Base-by-base conservation (phyloP, 148 eudicot genomes). In the Rhododendron simsii region DNA sequence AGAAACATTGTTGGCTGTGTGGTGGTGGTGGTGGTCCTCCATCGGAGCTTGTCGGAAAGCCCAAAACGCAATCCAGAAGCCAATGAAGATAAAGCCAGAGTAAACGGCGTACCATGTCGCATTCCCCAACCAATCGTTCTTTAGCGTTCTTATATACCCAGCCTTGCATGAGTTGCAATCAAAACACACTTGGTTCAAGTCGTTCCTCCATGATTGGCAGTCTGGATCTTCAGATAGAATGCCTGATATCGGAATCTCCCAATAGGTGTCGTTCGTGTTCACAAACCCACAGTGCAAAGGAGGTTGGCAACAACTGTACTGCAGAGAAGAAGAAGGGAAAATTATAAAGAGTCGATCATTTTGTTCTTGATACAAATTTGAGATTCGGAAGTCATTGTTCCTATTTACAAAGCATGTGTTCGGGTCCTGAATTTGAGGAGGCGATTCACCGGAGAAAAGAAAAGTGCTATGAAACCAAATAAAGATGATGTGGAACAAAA, bases 281-380 rank as follows among this genome's bases (percentile, higher is more conserved):
- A 35, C 50, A 63, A 82, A 82, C 23, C 84, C 84, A 63, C 84
- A 82, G 16, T 82, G 12, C 26, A 82, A 67, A 11, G 84, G 84
- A 82, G 84, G 84, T 28, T 82, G 84, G 35, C 84, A 82, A 63
- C 84, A 82, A 82, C 33, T 61, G 39, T 35, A 82, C 84, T 82
- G 74, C 74, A 61, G 7, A 45, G 55, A 12, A 45, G 20, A n/a
- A 45, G 11, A 9, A 9, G 14, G 1, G 4, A 11, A 41, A 18
- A 55, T 15, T 4, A 30, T 30, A 71, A 13, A 30, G 76, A 71
- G 39, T 30, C 13, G 28, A 30, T 30, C 76, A 71, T 14, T 30
- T 71, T 30, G 39, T 71, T 71, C 30, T 30, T 13, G 18, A 71
- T 71, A 30, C 76, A 30, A 28, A 71, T 12, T 12, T 71, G 76